Evolutionary conservation across 2,329 filamentous ascomycete species (phyloP).

Genomic region (Dothistroma septosporum): DNA sequence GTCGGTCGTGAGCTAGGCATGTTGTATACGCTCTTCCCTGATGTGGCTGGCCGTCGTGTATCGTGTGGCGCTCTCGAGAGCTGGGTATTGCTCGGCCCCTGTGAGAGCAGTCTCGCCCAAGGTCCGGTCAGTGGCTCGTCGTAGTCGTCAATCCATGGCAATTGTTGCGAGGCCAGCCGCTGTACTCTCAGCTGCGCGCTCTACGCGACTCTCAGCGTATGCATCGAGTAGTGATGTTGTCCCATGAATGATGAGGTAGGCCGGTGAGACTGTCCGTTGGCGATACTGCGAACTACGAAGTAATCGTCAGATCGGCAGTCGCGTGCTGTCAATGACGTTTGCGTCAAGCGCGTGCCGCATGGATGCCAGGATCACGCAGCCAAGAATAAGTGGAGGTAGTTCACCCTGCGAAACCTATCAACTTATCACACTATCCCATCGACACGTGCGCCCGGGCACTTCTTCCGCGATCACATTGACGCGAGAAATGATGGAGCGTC

Average conservation of each 20-base stretch:
- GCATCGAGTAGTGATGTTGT: not conserved
- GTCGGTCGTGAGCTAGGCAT: conserved; percentile 8
- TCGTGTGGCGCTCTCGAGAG: not conserved
- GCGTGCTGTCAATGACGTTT: conserved; percentile 1
- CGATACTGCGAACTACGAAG: no score
- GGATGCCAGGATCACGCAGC: not conserved
- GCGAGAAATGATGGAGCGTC: conserved; percentile 21
- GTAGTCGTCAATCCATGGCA: not conserved
- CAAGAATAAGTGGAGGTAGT: no score
- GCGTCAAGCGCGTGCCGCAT: not conserved
- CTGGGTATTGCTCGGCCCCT: not conserved
- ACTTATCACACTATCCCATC: not conserved
- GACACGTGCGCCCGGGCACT: conserved; percentile 2
- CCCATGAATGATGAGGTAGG: not conserved
- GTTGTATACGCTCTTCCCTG: not conserved
- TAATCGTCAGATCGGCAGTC: not conserved
- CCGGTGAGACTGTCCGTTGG: no score
- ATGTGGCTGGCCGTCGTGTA: not conserved
- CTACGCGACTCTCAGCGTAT: not conserved
- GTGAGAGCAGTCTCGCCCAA: not conserved
- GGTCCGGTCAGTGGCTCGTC: not conserved
- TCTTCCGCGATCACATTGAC: conserved; percentile 4
- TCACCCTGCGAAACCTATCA: no score
- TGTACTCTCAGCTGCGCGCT: not conserved
- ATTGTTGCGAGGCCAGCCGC: not conserved